A percentile compares a stretch with the other conserved stretches of the same genome.
These are phyloP conservation scores for Colletotrichum tropicicola DNA, from an alignment of 2,329 filamentous ascomycete species.

Conservation along the genomic window DNA sequence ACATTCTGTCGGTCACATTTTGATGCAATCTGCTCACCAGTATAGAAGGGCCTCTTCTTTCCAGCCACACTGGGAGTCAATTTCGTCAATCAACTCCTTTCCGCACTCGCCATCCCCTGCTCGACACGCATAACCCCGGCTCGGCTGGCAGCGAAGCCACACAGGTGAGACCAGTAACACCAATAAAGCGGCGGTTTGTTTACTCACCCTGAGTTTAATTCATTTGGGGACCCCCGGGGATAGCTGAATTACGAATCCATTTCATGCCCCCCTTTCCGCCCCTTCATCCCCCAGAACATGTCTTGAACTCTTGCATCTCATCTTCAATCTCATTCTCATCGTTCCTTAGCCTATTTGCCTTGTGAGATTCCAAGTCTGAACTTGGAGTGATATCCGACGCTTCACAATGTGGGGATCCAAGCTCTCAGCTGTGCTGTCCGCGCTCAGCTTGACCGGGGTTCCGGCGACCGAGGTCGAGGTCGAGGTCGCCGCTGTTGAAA, in stretches of 20 bases:
- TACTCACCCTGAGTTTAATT: slow-evolving; percentile 26
- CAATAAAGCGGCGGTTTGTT: slow-evolving; percentile 28
- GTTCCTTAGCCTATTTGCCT: not conserved
- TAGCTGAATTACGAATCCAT: not conserved
- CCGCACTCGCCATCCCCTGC: not conserved
- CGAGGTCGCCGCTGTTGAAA: slow-evolving; percentile 1
- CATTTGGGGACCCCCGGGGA: slow-evolving; percentile 9
- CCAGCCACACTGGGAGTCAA: not conserved
- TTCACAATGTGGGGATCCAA: slow-evolving; percentile 29
- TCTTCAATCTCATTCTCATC: not conserved
- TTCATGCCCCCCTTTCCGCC: slow-evolving; percentile 12
- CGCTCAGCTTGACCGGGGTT: slow-evolving; percentile 29
- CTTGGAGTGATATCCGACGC: not conserved
- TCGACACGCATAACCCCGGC: not conserved
- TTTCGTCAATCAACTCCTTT: not conserved
- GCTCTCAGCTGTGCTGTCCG: slow-evolving; percentile 32
- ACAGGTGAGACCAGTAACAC: not conserved
- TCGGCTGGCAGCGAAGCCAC: not conserved
- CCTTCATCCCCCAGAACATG: slow-evolving; percentile 2
- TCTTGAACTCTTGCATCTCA: not conserved
- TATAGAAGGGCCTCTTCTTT: too few relatives aligned
- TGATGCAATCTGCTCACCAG: too few relatives aligned
- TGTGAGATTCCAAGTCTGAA: not conserved
- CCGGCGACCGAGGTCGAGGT: slow-evolving; percentile 26
- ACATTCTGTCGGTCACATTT: too few relatives aligned